phyloP scores from a whole-genome alignment of 148 eudicot species.

The Heliamphora exappendiculata region DNA sequence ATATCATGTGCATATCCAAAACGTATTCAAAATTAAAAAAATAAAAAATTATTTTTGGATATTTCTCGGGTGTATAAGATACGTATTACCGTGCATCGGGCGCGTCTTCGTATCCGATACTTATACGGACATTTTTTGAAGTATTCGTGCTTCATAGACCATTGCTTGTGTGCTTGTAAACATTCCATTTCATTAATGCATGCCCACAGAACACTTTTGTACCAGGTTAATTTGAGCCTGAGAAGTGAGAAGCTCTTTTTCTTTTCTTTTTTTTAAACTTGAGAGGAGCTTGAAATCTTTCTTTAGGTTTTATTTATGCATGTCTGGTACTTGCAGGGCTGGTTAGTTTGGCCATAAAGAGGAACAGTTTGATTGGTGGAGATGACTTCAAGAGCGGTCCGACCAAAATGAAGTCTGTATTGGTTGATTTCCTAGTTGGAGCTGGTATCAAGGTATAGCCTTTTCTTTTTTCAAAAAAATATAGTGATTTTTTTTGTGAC shows the following conservation, averaged over 20 bases:
- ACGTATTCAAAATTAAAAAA: too few relatives aligned
- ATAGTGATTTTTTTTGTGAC: too few relatives aligned
- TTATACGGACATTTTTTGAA: too few relatives aligned
- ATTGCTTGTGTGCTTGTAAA: slow-evolving; percentile 83
- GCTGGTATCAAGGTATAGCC: slow-evolving; percentile 96
- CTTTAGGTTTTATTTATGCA: background rate
- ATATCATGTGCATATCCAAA: too few relatives aligned
- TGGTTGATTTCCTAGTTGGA: slow-evolving; percentile 97
- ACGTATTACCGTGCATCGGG: too few relatives aligned
- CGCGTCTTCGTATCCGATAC: too few relatives aligned
- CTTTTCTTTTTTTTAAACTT: background rate
- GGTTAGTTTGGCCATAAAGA: slow-evolving; percentile 78
- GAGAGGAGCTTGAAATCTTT: background rate
- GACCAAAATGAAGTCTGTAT: slow-evolving; percentile 96
- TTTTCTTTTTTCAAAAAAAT: too few relatives aligned
- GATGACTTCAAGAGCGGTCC: slow-evolving; percentile 99
- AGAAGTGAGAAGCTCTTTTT: background rate
- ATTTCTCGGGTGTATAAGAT: too few relatives aligned
- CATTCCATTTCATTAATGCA: slow-evolving; percentile 89
- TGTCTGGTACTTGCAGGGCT: slow-evolving; percentile 33
- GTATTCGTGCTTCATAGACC: too few relatives aligned
- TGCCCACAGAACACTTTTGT: slow-evolving; percentile 99
- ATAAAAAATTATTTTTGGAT: too few relatives aligned
- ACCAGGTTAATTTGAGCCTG: slow-evolving; percentile 40
- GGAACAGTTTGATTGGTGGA: slow-evolving; percentile 88